phyloP scores from a whole-genome alignment of 805 yeast species.

The Saccharomyces cerevisiae region DNA sequence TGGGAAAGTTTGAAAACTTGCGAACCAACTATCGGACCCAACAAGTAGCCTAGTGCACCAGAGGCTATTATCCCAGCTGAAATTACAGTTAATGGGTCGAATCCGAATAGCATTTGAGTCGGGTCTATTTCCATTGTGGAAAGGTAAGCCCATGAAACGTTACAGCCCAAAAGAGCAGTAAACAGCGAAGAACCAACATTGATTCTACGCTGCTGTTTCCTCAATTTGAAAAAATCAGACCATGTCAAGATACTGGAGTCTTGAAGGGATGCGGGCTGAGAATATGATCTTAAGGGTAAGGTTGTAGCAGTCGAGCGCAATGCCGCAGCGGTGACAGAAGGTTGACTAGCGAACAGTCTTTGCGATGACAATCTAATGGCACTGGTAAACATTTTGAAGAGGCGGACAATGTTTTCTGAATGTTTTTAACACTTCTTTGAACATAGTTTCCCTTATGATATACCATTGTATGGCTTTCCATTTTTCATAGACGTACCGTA shows the following conservation, averaged over 20 bases:
- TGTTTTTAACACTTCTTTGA: not conserved
- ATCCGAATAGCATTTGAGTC: slow-evolving; percentile 75
- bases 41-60: slow-evolving; percentile 68
- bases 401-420: not conserved
- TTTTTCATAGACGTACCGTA: not conserved
- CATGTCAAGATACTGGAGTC: slow-evolving; percentile 41
- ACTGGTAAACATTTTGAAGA: not conserved
- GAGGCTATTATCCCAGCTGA: slow-evolving; percentile 65
- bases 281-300: not conserved
- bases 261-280: not conserved
- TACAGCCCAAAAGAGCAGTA: slow-evolving; percentile 60
- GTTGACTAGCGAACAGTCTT: not conserved
- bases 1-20: slow-evolving; percentile 53
- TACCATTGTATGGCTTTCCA: not conserved
- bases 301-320: not conserved
- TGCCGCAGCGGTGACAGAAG: not conserved
- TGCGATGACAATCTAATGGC: not conserved
- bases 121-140: slow-evolving; percentile 82
- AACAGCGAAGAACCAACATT: slow-evolving; percentile 60
- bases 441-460: not conserved
- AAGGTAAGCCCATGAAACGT: slow-evolving; percentile 62
- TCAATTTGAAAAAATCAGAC: slow-evolving; percentile 70
- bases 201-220: slow-evolving; percentile 66
- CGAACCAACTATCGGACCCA: slow-evolving; percentile 79
- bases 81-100: slow-evolving; percentile 79